These are phyloP conservation scores for Saraca asoca DNA, from an alignment of 331 rosid genomes.

Conservation along the genomic window DNA sequence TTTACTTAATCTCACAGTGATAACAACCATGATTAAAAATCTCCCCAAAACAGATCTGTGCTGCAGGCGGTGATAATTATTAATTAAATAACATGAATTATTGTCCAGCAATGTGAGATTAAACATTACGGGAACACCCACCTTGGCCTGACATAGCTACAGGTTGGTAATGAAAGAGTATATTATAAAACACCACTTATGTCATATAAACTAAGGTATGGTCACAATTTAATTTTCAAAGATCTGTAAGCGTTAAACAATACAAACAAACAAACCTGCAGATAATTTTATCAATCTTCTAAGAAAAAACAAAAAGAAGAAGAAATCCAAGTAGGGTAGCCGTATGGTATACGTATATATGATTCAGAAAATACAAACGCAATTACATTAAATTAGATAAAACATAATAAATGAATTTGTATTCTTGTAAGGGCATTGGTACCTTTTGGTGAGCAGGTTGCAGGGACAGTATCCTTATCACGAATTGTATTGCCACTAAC, in stretches of 20 bases:
- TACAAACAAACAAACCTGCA: conserved; percentile 28
- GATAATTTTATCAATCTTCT: too few species aligned
- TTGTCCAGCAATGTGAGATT: conserved; percentile 28
- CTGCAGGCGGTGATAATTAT: conserved; percentile 22
- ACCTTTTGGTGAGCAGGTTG: conserved; percentile 64
- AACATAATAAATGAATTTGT: conserved; percentile 1
- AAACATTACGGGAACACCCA: conserved; percentile 38
- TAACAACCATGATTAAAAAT: conserved; percentile 18
- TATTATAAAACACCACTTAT: conserved; percentile 28
- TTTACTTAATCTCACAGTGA: too few species aligned
- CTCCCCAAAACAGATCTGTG: conserved; percentile 24
- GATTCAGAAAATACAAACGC: background rate
- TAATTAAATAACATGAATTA: conserved; percentile 24
- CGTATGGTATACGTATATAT: too few species aligned
- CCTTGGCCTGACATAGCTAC: conserved; percentile 39
- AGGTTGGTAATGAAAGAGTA: conserved; percentile 44
- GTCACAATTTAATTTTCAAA: conserved; percentile 34
- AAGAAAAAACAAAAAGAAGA: too few species aligned
- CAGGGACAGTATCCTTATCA: conserved; percentile 48
- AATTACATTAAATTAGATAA: background rate
- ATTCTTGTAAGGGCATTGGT: background rate
- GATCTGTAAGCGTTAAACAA: conserved; percentile 6
- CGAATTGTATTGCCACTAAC: conserved; percentile 35
- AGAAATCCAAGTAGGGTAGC: too few species aligned
- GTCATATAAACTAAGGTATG: conserved; percentile 32